phyloP scores from a whole-genome alignment of 208 protist species.

The Acanthamoeba sp. region DNA sequence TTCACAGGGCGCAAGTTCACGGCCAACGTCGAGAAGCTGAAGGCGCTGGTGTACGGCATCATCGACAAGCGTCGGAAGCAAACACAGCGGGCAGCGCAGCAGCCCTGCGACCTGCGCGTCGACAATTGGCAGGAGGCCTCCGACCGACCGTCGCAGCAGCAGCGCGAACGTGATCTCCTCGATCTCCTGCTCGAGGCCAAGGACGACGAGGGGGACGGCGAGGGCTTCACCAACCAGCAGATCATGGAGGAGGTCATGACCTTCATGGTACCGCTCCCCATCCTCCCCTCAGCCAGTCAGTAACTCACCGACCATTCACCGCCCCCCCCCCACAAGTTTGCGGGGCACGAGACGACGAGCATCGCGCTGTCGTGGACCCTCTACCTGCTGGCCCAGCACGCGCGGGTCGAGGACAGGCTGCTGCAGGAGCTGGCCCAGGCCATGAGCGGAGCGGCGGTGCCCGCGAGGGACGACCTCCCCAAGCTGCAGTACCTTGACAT shows the following conservation, averaged over 20 bases:
- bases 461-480: not conserved
- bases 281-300: not conserved
- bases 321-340: too few relatives aligned
- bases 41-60: not conserved
- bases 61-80: not conserved
- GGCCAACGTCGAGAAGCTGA: not conserved
- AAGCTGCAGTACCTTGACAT: slow-evolving; percentile 29
- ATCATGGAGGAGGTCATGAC: slow-evolving; percentile 64
- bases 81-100: not conserved
- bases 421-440: not conserved
- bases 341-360: slow-evolving; percentile 38
- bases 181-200: slow-evolving; percentile 32
- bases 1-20: not conserved
- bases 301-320: too few relatives aligned
- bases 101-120: too few relatives aligned
- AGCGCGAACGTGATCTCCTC: not conserved
- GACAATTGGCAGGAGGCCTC: too few relatives aligned
- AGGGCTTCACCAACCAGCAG: slow-evolving; percentile 33
- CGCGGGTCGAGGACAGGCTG: slow-evolving; percentile 10
- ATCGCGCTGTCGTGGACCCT: slow-evolving; percentile 68
- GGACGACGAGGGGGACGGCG: slow-evolving; percentile 21
- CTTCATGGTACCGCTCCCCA: not conserved
- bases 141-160: not conserved
- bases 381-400: slow-evolving; percentile 26
- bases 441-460: not conserved